Conservation (phyloP, 1,139 yeast genomes). For the Yamadazyma pseudoaaseri region DNA sequence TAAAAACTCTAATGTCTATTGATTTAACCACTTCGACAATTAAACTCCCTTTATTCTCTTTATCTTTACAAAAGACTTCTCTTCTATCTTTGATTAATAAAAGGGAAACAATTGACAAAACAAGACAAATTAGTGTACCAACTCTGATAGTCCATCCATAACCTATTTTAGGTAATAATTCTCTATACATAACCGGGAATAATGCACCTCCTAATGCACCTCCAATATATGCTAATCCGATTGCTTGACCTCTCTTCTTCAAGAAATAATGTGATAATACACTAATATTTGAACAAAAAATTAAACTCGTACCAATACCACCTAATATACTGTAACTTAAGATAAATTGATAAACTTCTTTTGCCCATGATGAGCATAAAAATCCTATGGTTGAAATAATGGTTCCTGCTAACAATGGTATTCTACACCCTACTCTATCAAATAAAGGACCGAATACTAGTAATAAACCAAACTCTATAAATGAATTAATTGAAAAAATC, state of each 20-base stretch:
- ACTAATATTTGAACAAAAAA: slow-evolving; percentile 59
- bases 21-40: slow-evolving; percentile 19
- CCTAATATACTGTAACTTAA: slow-evolving; percentile 56
- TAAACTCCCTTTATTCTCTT: slow-evolving; percentile 5
- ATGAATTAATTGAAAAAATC: slow-evolving; percentile 33
- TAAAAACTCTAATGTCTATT: slow-evolving; percentile 26
- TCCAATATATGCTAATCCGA: slow-evolving; percentile 59
- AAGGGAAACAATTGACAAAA: slow-evolving; percentile 35
- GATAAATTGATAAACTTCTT: slow-evolving; percentile 56
- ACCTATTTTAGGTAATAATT: slow-evolving; percentile 47
- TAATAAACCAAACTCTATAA: slow-evolving; percentile 41
- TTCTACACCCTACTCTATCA: slow-evolving; percentile 53
- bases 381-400: slow-evolving; percentile 46
- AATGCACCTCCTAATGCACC: slow-evolving; percentile 65
- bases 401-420: slow-evolving; percentile 49
- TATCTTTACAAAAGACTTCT: slow-evolving; percentile 9
- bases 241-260: slow-evolving; percentile 53
- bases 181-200: slow-evolving; percentile 55
- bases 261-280: slow-evolving; percentile 64
- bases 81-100: slow-evolving; percentile 43
- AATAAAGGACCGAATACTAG: slow-evolving; percentile 57
- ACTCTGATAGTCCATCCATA: slow-evolving; percentile 63
- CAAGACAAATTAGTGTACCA: slow-evolving; percentile 49
- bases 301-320: slow-evolving; percentile 58
- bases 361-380: slow-evolving; percentile 52